Base-by-base conservation (phyloP, 2,329 filamentous ascomycete species). In the Bipolaris zeicola region DNA sequence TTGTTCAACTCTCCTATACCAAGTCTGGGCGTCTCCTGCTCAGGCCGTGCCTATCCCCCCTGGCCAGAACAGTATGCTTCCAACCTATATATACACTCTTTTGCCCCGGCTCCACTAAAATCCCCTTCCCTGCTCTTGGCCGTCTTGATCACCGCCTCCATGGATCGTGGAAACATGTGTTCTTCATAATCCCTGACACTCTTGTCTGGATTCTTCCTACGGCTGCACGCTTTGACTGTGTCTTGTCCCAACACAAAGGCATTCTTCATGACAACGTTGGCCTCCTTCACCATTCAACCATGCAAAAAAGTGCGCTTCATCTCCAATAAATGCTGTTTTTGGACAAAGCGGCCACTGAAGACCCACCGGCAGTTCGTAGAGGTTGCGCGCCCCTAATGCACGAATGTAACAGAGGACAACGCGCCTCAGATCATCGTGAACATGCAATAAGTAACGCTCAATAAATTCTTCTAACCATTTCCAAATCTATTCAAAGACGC, bases 301-400 rank as follows among this genome's bases (percentile, higher is more conserved):
- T 0, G 81, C 80, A 83, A 86, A 85, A 20, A 86, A 64, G 68
- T 88, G 85, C 6, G 85, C 85, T 0, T 85, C 82, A 62, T 88
- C 85, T 5, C 86, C 86, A 24, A 87, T 76, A 13, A 86, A 65
- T 0, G 85, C 86, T 4, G 83, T 65, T 0, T 84, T 83, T 5
- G 73, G 67, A 16, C 72, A 74, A 45, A 81, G 77, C 38, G 76
- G 57, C 83, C 84, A 87, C 2, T 77, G 72, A 3, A 82, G 77
- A 2, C 62, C 84, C 0, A 82, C 68, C 0, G 85, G 84, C 8
- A 88, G 77, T 66, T 80, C 79, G 65, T 83, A 86, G 1, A 88
- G 72, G 1, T 78, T 42, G 4, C 71, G 65, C 5, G 70, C 51
- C 3, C 31, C 58, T 2, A 64, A 7, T 2, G 44, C 38, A 20